A percentile compares a stretch with the other conserved stretches of the same genome.
These are phyloP conservation scores for Purshia tridentata DNA, from an alignment of 306 rosid species.

Conservation along the genomic window DNA sequence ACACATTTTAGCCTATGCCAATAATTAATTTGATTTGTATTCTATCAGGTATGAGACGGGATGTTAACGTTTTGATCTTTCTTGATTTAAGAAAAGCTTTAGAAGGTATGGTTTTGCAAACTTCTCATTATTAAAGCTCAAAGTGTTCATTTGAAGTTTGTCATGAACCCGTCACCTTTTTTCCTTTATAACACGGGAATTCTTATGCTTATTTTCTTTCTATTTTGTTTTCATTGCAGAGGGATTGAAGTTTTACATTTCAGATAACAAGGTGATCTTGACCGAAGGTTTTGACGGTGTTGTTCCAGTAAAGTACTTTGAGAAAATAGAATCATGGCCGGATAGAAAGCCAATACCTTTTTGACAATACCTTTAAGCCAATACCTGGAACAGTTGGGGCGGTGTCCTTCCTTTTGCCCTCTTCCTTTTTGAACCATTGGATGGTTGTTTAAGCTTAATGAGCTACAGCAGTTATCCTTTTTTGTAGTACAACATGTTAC, in stretches of 20 bases:
- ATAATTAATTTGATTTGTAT: neutral
- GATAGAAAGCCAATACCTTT: conserved; percentile 49
- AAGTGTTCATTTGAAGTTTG: neutral
- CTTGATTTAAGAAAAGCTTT: conserved; percentile 75
- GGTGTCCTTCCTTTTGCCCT: neutral
- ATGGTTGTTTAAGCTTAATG: neutral
- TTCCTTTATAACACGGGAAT: neutral
- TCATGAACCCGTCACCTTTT: neutral
- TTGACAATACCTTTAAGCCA: conserved; percentile 15
- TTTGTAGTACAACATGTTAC: neutral
- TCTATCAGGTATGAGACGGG: conserved; percentile 75
- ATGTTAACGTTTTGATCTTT: conserved; percentile 71
- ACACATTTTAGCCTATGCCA: neutral
- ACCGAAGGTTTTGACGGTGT: conserved; percentile 86
- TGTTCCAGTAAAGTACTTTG: conserved; percentile 67
- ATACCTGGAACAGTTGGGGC: neutral
- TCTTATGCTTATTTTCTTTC: neutral
- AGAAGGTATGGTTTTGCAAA: conserved; percentile 49
- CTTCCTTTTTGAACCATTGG: too few relatives aligned
- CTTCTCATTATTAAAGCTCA: neutral
- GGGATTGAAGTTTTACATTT: conserved; percentile 84
- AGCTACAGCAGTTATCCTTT: neutral
- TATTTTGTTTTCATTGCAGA: conserved; percentile 42
- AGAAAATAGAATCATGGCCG: conserved; percentile 85
- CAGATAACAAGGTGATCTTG: conserved; percentile 86